Conservation (phyloP, 371 early-diverging fungal species). For the Circinella minor region DNA sequence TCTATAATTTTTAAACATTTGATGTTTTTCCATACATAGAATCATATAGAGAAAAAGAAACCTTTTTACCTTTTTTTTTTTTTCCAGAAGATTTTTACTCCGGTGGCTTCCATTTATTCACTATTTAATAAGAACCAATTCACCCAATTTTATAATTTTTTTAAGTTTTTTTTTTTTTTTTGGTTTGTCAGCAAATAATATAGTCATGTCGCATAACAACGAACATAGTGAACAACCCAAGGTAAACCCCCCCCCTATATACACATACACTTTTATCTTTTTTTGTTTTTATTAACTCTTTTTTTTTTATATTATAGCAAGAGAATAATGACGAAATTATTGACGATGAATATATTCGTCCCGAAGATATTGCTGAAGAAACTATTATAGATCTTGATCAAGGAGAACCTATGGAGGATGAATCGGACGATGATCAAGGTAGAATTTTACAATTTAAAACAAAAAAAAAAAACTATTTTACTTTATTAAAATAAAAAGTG, state of each 20-base stretch:
- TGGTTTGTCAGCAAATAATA: slow-evolving; percentile 2
- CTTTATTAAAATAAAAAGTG: neutral
- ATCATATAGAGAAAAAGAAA: too few species aligned
- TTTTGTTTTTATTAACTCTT: neutral
- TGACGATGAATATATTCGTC: slow-evolving; percentile 30
- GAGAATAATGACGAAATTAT: slow-evolving; percentile 17
- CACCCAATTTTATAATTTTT: too few species aligned
- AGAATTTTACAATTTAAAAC: neutral
- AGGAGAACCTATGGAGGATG: slow-evolving; percentile 31
- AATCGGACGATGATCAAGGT: slow-evolving; percentile 21
- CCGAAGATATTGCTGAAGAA: slow-evolving; percentile 28
- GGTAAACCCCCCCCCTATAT: neutral
- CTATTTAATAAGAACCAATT: too few species aligned
- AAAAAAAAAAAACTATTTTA: too few species aligned
- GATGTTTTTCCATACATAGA: too few species aligned
- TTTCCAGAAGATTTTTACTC: too few species aligned
- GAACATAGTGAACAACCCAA: neutral
- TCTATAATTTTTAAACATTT: too few species aligned
- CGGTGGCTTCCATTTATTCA: too few species aligned
- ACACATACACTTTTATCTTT: neutral
- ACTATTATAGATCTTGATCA: slow-evolving; percentile 10
- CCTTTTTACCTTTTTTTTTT: too few species aligned
- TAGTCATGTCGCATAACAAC: neutral
- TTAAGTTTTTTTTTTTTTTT: neutral
- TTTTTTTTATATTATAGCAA: too few species aligned